A percentile compares a stretch with the other conserved stretches of the same genome.
Conservation (phyloP, 2,329 filamentous ascomycete genomes). For the Monosporascus ibericus region DNA sequence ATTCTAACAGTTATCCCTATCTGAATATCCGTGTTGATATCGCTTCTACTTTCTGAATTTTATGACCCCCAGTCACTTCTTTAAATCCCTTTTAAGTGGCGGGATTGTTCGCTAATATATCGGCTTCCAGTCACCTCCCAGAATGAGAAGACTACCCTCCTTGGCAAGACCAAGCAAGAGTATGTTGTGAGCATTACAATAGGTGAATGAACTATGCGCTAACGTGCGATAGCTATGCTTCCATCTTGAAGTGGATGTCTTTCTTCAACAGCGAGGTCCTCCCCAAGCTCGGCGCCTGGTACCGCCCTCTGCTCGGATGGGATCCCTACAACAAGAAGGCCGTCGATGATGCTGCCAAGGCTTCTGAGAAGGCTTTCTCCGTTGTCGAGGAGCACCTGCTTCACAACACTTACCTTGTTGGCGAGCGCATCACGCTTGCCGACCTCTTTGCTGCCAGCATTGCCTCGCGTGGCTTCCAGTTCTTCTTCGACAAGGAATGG, state of each 20-base stretch:
- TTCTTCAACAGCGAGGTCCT: conserved; percentile 90
- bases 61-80: conserved; percentile 18
- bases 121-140: conserved; percentile 77
- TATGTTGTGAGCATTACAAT: conserved; percentile 36
- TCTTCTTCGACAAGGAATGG: conserved; percentile 89
- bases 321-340: conserved; percentile 96
- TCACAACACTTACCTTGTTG: conserved; percentile 93
- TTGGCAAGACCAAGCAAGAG: conserved; percentile 99
- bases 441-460: conserved; percentile 81
- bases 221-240: conserved; percentile 61
- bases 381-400: conserved; percentile 83
- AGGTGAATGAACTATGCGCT: conserved; percentile 10
- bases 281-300: conserved; percentile 68
- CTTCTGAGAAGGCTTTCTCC: conserved; percentile 58
- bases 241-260: conserved; percentile 97
- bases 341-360: conserved; percentile 74
- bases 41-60: conserved; percentile 74
- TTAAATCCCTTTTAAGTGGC: conserved; percentile 6
- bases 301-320: conserved; percentile 75
- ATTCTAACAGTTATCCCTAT: conserved; percentile 96
- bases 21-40: conserved; percentile 86
- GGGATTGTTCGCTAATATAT: conserved; percentile 17
- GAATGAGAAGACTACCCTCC: conserved; percentile 99
- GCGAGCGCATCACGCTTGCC: conserved; percentile 94
- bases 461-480: conserved; percentile 83